Evolutionary conservation across 345 rosid species (phyloP), one percentile per base, ranked within the genome.

Genomic region (Gynandropsis gynandra): DNA sequence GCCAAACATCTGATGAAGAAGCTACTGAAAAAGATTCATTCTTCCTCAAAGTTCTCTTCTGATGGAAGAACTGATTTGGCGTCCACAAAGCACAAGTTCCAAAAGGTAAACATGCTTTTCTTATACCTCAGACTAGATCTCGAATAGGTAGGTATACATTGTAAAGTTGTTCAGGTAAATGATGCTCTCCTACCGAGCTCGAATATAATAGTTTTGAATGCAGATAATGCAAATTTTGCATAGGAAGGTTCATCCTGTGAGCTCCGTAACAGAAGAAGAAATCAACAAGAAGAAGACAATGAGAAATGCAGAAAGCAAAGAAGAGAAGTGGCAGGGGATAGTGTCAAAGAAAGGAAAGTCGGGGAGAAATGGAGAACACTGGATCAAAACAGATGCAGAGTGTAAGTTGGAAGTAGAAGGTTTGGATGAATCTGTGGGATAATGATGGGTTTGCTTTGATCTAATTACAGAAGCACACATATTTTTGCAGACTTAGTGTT

Each of bases 331-430:
- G 57, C 62, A 45, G 20, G 66, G 29, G 47, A 54, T 56, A 69
- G 42, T 45, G 53, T 69, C 43, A 56, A 61, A 62, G 66, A 54
- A 65, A 56, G 63, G 64, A 42, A 34, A 53, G 48, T 38, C 56
- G 17, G 11, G 62, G 57, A 70, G 56, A 52, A 70, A 67, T 35
- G 59, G 72, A 50, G 95, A 76, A 74, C 77, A 78, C 77, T 89
- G 95, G 95, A 86, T 89, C 80, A 83, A 78, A 70, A 81, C 94
- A 63, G 95, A 89, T 64, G 82, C 80, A 64, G 85, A 89, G 61
- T 89, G 94, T 86, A 80, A 89, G 97, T 86, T 48, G 49, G 39
- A 38, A 50, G 56, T 38, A 36, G 46, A 59, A 42, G 9, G 33
- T 32, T 38, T 49, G 38, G 52, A 37, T 50, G 21, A 35, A 9